A percentile compares a stretch with the other conserved stretches of the same genome.
Evolutionary conservation across 2,329 filamentous ascomycete genomes (phyloP).

Genomic region (Sarocladium strictum): DNA sequence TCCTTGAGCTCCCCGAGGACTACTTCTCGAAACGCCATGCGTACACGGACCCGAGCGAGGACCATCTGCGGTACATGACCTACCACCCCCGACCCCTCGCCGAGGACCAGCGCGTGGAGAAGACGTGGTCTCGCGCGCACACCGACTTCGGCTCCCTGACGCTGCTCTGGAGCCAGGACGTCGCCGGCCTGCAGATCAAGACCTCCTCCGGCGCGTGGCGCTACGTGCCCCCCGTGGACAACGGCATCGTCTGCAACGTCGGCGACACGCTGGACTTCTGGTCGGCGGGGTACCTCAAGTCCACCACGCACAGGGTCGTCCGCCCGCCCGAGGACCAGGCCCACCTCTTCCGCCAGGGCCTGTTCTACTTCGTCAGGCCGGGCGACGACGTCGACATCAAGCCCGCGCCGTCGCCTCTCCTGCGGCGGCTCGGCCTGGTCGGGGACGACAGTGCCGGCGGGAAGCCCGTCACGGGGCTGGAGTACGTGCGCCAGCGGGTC

Average conservation of each 20-base stretch:
- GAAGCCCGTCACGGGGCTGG: constrained; percentile 26
- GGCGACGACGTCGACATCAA: constrained; percentile 24
- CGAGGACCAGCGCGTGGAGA: constrained; percentile 9
- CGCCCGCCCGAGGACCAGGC: constrained; percentile 28
- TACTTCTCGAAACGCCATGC: constrained; percentile 45
- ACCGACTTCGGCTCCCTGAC: constrained; percentile 48
- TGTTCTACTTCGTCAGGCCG: constrained; percentile 31
- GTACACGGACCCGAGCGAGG: constrained; percentile 45
- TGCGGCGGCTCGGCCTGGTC: constrained; percentile 21
- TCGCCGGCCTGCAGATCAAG: constrained; percentile 46
- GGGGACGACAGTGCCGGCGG: constrained; percentile 18
- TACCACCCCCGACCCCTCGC: constrained; percentile 36
- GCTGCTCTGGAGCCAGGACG: constrained; percentile 47
- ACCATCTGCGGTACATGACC: constrained; percentile 51
- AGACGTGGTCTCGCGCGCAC: constrained; percentile 29
- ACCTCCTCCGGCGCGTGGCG: constrained; percentile 32
- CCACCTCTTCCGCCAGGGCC: constrained; percentile 22
- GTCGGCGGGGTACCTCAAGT: constrained; percentile 25
- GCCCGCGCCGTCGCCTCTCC: constrained; percentile 22
- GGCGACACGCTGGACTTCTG: constrained; percentile 25
- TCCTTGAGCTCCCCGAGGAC: constrained; percentile 48
- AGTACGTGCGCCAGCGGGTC: constrained; percentile 34
- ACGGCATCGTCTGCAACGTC: constrained; percentile 39
- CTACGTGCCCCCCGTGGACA: constrained; percentile 36
- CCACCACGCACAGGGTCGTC: constrained; percentile 28